Evolutionary conservation across 495 filamentous ascomycete species (phyloP).

Genomic region (Aspergillus mulundensis): DNA sequence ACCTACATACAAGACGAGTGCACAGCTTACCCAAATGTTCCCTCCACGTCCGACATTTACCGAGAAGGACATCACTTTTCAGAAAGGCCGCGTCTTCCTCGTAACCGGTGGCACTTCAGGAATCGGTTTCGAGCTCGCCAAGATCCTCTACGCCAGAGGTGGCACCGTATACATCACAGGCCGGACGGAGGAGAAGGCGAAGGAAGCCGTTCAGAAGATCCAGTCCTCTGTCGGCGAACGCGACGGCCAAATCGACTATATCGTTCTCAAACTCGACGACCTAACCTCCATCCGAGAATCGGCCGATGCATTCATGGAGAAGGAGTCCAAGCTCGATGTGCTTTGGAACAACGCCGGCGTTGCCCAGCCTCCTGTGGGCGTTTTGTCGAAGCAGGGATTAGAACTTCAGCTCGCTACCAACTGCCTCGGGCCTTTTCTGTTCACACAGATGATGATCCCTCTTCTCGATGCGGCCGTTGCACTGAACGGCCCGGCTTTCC

Average conservation of each 20-base stretch:
- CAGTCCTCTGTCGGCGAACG: constrained; percentile 6
- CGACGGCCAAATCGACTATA: constrained; percentile 35
- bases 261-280: constrained; percentile 46
- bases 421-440: constrained; percentile 31
- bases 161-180: constrained; percentile 44
- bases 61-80: constrained; percentile 26
- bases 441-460: constrained; percentile 32
- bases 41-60: constrained; percentile 29
- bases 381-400: constrained; percentile 28
- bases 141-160: constrained; percentile 36
- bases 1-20: constrained; percentile 5
- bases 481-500: neutral
- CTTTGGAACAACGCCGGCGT: constrained; percentile 57
- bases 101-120: constrained; percentile 39
- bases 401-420: constrained; percentile 41
- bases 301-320: constrained; percentile 33
- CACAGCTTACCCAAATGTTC: constrained; percentile 27
- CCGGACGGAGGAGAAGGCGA: constrained; percentile 35
- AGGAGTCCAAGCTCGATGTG: constrained; percentile 46
- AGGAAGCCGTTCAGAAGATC: constrained; percentile 33
- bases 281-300: constrained; percentile 46
- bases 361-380: constrained; percentile 25
- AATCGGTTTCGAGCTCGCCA: constrained; percentile 40
- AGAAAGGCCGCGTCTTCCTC: constrained; percentile 37
- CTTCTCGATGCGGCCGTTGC: constrained; percentile 13